Conservation (phyloP, 108 stramenopile species). For the Skeletonema potamos region DNA sequence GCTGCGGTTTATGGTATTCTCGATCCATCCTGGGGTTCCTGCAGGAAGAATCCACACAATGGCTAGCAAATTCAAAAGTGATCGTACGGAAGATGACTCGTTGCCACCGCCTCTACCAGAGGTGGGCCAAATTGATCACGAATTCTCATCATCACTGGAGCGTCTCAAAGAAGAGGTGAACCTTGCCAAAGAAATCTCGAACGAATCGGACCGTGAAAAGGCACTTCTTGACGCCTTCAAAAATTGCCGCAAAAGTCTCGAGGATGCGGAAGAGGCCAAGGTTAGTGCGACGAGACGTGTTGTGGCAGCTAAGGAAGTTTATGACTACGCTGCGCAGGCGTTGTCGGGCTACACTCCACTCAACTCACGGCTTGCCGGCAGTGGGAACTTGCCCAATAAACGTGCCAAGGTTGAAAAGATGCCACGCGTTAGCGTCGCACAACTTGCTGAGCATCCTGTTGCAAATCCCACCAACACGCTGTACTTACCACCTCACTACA, state of each 20-base stretch:
- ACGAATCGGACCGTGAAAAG: conserved; percentile 14
- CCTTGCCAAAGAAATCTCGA: not conserved
- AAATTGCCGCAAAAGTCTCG: conserved; percentile 17
- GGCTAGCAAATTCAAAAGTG: not conserved
- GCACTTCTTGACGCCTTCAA: conserved; percentile 20
- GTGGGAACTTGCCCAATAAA: not conserved
- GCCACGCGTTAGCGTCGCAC: not conserved
- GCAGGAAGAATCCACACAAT: not conserved
- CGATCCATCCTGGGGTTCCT: no score
- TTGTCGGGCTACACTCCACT: conserved; percentile 19
- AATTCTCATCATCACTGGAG: not conserved
- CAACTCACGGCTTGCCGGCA: not conserved
- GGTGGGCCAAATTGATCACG: not conserved
- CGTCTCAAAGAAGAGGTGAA: not conserved
- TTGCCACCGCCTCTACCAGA: not conserved
- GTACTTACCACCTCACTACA: conserved; percentile 5
- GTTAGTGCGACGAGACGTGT: conserved; percentile 8
- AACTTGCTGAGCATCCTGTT: not conserved
- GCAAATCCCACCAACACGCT: conserved; percentile 7
- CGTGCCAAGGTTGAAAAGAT: not conserved
- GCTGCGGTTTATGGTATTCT: not conserved
- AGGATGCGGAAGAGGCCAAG: conserved; percentile 17
- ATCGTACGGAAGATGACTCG: not conserved
- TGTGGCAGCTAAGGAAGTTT: conserved; percentile 16
- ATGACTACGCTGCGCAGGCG: conserved; percentile 12